These are phyloP conservation scores for Beauveria varroae DNA, from an alignment of 2,329 filamentous ascomycete species.

Conservation along the genomic window DNA sequence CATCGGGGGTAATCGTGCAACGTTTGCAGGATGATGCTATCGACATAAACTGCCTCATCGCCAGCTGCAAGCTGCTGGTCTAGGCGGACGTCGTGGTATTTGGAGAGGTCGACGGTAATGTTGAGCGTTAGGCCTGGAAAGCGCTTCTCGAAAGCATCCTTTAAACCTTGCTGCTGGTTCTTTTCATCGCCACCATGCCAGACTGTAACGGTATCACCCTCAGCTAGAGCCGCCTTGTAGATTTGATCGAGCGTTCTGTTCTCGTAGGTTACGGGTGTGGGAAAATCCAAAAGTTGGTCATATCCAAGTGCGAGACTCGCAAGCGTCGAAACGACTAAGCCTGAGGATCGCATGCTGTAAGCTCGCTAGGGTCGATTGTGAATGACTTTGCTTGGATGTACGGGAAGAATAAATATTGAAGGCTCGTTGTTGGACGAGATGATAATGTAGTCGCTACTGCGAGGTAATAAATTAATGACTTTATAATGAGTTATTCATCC, in stretches of 20 bases:
- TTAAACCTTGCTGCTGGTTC: conserved; percentile 31
- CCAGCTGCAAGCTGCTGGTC: conserved; percentile 35
- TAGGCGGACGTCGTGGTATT: conserved; percentile 42
- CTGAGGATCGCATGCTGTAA: not conserved
- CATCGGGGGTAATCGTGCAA: conserved; percentile 45
- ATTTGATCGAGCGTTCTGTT: conserved; percentile 42
- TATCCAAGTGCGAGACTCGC: not conserved
- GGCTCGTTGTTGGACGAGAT: no score
- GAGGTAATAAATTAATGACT: not conserved
- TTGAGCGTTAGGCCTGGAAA: conserved; percentile 47
- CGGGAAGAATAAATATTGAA: no score
- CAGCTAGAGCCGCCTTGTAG: conserved; percentile 35
- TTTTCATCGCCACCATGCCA: conserved; percentile 43
- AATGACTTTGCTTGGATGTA: not conserved
- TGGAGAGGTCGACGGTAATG: conserved; percentile 46
- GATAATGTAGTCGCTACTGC: no score
- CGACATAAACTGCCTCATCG: conserved; percentile 27
- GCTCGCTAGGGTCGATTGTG: no score
- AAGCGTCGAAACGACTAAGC: not conserved
- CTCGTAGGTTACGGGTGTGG: conserved; percentile 21
- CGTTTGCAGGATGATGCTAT: conserved; percentile 42
- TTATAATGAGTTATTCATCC: no score
- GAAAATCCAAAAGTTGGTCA: not conserved
- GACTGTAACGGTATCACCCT: conserved; percentile 36
- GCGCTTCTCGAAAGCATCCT: conserved; percentile 34